Evolutionary conservation across 2,329 filamentous ascomycete genomes (phyloP), one percentile per base, ranked within the genome.

Genomic region (Helicocarpus griseus): DNA sequence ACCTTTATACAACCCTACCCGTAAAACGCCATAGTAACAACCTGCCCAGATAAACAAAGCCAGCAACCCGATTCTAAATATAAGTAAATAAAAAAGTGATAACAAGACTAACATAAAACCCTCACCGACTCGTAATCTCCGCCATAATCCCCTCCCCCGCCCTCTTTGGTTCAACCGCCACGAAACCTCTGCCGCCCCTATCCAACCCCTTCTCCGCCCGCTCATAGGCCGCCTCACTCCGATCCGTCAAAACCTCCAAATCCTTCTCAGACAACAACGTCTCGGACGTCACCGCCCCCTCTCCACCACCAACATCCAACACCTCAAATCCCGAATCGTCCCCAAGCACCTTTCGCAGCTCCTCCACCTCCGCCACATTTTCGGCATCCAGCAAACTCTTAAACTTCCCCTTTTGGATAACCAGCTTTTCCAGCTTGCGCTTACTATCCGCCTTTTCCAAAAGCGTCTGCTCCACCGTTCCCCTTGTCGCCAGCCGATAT

Each of bases 351-450:
- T 78, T 77, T 55, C 75, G 78, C 22, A 87, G 73, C 8, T 89
- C 78, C 21, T 78, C 76, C 48, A 83, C 78, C 1, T 87, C 68
- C 17, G 68, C 67, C 17, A 68, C 67, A 5, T 52, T 65, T 5
- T 55, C 80, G 49, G 63, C 72, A 39, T 86, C 68, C 1, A 75
- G 61, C 70, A 89, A 81, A 9, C 79, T 83, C 57, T 78, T 81
- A 68, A 94, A 91, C 4, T 86, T 83, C 2, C 91, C 91, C 66
- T 97, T 97, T 55, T 91, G 87, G 62, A 98, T 98, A 5, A 98
- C 89, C 0, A 98, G 76, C 64, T 96, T 95, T 66, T 98, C 93
- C 0, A 98, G 77, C 1, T 90, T 80, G 0, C 93, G 84, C 69
- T 98, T 98, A 1, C 87, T 88, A 60, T 96, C 89, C 0, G 93